These are phyloP conservation scores for Rhizophagus prolifer DNA, from an alignment of 192 early-diverging fungal genomes.

Conservation along the genomic window DNA sequence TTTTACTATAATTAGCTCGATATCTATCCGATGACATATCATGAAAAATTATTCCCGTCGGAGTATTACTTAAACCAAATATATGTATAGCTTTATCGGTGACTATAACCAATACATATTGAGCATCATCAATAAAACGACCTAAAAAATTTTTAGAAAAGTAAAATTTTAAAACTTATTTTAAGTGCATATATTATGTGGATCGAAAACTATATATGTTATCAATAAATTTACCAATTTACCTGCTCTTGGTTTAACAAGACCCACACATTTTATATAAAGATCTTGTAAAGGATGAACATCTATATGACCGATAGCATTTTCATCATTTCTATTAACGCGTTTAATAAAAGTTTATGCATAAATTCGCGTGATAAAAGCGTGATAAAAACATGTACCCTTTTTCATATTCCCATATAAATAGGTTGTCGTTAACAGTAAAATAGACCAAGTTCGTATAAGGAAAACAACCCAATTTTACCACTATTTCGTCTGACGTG, in stretches of 20 bases:
- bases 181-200: not conserved
- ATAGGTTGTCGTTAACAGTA: conserved; percentile 6
- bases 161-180: too few relatives aligned
- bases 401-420: conserved; percentile 21
- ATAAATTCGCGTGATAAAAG: not conserved
- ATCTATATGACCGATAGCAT: conserved; percentile 16
- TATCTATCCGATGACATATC: conserved; percentile 18
- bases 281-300: conserved; percentile 1
- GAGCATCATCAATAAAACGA: conserved; percentile 17
- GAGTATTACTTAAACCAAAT: conserved; percentile 7
- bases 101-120: conserved; percentile 15
- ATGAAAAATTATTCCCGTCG: conserved; percentile 3
- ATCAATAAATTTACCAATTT: too few relatives aligned
- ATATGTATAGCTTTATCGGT: conserved; percentile 7
- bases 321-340: not conserved
- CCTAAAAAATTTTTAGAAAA: too few relatives aligned
- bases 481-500: not conserved
- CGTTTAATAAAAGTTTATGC: not conserved
- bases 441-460: conserved; percentile 14
- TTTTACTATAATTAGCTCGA: conserved; percentile 16
- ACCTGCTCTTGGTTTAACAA: conserved; percentile 8
- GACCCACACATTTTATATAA: conserved; percentile 13
- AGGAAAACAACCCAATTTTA: conserved; percentile 3
- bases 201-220: not conserved
- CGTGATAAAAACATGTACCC: not conserved